Base-by-base conservation (phyloP, 169 alveolate genomes). In the Plasmodium gallinaceum region DNA sequence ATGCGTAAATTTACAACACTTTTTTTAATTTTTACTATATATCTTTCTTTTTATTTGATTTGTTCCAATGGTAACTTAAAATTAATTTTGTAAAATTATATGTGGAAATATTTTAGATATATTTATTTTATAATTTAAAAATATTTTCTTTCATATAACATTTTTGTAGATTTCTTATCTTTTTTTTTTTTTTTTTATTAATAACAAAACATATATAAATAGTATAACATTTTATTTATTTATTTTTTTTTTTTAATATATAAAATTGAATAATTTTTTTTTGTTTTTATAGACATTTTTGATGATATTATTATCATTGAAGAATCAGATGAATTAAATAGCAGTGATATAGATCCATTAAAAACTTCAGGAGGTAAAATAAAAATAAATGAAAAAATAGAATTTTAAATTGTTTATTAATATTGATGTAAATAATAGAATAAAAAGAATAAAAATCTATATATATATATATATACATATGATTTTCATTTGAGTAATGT, bases 261-360 rank as follows among this genome's bases (percentile, higher is more conserved):
- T 66, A 42, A 42, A 20, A 39, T 5, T 61, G n/a, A n/a, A n/a
- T n/a, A 24, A 46, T 32, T 61, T 46, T n/a, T 61, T 62, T 78
- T 78, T 14, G 62, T 66, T 32, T 46, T 46, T 22, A 46, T 52
- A 78, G 89, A 78, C 14, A 74, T 58, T n/a, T n/a, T 60, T 10
- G 89, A 78, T 54, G 78, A 78, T 43, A 65, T 78, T 14, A 20
- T 78, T 45, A 78, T 78, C 42, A 54, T 78, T 18, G 66, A 78
- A 22, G 54, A 37, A 14, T 20, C 89, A 42, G 60, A 65, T 22
- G 71, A 64, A 20, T 7, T 48, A 26, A 16, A 18, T 22, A 54
- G 14, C 64, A 66, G 18, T 46, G 75, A 57, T 39, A 26, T 16
- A 45, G 69, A 78, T 18, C 57, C 37, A 16, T 18, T 20, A 43